Evolutionary conservation across 768 basidiomycete genomes (phyloP).

Genomic region (Daedalea quercina): DNA sequence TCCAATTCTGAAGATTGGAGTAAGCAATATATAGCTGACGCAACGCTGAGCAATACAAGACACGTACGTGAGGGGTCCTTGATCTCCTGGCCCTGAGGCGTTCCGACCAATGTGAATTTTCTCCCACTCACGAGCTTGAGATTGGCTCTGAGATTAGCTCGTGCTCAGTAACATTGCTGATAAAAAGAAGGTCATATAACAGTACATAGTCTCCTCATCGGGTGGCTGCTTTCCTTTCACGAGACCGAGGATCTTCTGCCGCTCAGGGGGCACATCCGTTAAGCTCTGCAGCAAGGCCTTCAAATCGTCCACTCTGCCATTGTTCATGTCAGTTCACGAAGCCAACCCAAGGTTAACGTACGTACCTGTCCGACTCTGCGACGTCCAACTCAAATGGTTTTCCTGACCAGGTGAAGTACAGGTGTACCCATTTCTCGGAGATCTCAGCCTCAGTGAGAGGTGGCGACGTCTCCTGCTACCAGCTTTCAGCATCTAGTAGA

Average conservation of each 20-base stretch:
- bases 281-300: slow-evolving; percentile 58
- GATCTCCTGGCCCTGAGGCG: slow-evolving; percentile 79
- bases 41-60: neutral
- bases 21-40: neutral
- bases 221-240: slow-evolving; percentile 78
- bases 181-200: neutral
- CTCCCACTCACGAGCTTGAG: slow-evolving; percentile 51
- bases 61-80: slow-evolving; percentile 62
- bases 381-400: slow-evolving; percentile 59
- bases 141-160: slow-evolving; percentile 38
- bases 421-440: slow-evolving; percentile 44
- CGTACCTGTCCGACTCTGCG: slow-evolving; percentile 72
- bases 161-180: slow-evolving; percentile 4
- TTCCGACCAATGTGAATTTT: slow-evolving; percentile 84
- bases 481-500: neutral
- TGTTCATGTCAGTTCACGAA: neutral
- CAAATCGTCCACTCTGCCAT: slow-evolving; percentile 69
- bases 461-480: neutral
- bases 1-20: slow-evolving; percentile 55
- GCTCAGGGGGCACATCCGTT: slow-evolving; percentile 75
- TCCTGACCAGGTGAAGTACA: slow-evolving; percentile 70
- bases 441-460: neutral
- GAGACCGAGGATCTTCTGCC: slow-evolving; percentile 84
- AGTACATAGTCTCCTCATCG: slow-evolving; percentile 61
- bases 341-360: too few species aligned